Evolutionary conservation across 179 eudicot genomes (phyloP), one percentile per base, ranked within the genome.

Genomic region (Beta macrorhiza): DNA sequence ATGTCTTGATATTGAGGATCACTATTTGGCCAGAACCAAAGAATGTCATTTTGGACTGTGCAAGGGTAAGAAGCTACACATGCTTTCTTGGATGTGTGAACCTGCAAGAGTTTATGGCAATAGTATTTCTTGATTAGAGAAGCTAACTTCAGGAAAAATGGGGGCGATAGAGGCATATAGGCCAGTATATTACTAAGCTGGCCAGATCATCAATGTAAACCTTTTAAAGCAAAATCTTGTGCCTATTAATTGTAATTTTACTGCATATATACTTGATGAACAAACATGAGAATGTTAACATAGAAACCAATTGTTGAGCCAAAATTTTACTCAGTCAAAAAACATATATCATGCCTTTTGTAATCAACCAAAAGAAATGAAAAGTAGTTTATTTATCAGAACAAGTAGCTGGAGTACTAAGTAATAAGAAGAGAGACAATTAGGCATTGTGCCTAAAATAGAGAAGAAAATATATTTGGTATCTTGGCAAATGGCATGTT

Each of bases 21-120:
- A 68, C 84, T 73, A 79, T 89, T 92, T 3, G 97, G 97, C 97
- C 97, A 93, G 84, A 94, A 93, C 98, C 98, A 94, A 59, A 94
- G 85, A 84, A 94, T 91, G 37, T 78, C 90, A 87, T 93, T 93
- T 78, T 93, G 98, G 72, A 91, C 89, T 8, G 86, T 84, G 81
- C 91, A 88, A 7, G 98, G 98, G 84, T 93, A 95, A 77, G 87
- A 86, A 74, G 90, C 87, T 67, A 84, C 92, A 84, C 97, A 95
- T 22, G 97, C 98, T 84, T 88, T 93, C 84, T 85, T 88, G 78
- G 85, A 91, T 25, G 88, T 89, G 81, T 92, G 91, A 78, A 94
- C 82, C 98, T 91, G 91, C 82, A 84, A 19, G 72, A 2, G 37
- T 59, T n/a, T 15, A 71, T 16, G 53, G 53, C 53, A 49, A 49